Percentiles rank a stretch among this genome's conserved stretches.
phyloP scores from a whole-genome alignment of 441 rosid species.

The Eutrema salsugineum region DNA sequence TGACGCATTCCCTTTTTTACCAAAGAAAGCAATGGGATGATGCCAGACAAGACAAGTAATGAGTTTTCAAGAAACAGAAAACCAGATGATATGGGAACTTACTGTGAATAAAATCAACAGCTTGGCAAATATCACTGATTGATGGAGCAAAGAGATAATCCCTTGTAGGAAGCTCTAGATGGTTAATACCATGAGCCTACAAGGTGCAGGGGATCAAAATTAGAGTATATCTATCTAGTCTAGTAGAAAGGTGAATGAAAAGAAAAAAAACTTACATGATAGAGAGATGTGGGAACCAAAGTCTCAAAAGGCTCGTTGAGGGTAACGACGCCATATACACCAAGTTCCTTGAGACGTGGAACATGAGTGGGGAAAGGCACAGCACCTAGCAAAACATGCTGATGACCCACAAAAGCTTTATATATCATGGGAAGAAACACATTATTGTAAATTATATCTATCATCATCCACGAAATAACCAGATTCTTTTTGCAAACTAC shows the following conservation, averaged over 20 bases:
- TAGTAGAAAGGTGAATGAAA: no score
- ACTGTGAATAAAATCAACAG: slow-evolving; percentile 77
- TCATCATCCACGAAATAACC: no score
- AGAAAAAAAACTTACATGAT: slow-evolving; percentile 27
- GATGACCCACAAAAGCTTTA: no score
- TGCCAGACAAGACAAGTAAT: no score
- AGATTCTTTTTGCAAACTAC: no score
- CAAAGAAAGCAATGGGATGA: background rate
- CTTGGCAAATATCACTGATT: slow-evolving; percentile 52
- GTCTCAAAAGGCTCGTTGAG: slow-evolving; percentile 84
- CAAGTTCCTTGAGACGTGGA: slow-evolving; percentile 63
- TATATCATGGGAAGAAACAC: no score
- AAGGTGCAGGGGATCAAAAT: background rate
- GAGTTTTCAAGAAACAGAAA: background rate
- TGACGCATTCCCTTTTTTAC: slow-evolving; percentile 38
- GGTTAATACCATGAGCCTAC: slow-evolving; percentile 19
- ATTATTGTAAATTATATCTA: no score
- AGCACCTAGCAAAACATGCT: slow-evolving; percentile 64
- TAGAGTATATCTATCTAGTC: background rate
- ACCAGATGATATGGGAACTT: background rate
- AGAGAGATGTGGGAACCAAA: slow-evolving; percentile 71
- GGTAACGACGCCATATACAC: slow-evolving; percentile 75
- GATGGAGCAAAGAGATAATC: slow-evolving; percentile 91
- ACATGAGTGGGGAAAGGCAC: slow-evolving; percentile 82
- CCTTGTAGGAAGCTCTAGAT: slow-evolving; percentile 82